phyloP scores from a whole-genome alignment of 83 land plant species.

The Picea engelmannii region DNA sequence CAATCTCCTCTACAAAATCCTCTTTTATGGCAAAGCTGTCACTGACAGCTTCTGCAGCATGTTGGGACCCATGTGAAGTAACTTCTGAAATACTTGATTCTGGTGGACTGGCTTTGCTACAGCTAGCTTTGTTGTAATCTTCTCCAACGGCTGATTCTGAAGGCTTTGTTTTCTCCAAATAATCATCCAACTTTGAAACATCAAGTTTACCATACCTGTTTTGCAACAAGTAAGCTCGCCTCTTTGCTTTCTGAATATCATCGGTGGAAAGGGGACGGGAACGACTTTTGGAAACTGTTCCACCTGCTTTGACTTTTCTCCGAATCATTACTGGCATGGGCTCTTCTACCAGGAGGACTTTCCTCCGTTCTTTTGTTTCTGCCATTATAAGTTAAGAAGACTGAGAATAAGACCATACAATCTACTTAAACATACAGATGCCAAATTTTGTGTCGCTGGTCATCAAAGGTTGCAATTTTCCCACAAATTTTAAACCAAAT shows the following conservation, averaged over 20 bases:
- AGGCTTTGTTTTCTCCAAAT: slow-evolving; percentile 2
- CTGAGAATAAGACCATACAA: background rate
- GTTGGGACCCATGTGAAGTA: background rate
- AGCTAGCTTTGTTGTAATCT: too few species aligned
- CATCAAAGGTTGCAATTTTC: too few species aligned
- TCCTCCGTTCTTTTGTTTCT: slow-evolving; percentile 64
- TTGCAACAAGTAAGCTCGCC: slow-evolving; percentile 62
- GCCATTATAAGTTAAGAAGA: slow-evolving; percentile 2
- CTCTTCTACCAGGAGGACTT: slow-evolving; percentile 76
- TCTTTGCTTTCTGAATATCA: slow-evolving; percentile 87
- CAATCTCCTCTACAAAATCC: background rate
- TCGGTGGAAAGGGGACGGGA: slow-evolving; percentile 82
- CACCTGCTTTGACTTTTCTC: slow-evolving; percentile 37
- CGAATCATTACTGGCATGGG: slow-evolving; percentile 33
- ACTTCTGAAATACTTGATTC: background rate
- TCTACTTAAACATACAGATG: too few species aligned
- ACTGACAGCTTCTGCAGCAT: background rate
- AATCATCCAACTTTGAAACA: background rate
- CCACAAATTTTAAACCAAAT: background rate
- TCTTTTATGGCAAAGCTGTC: background rate
- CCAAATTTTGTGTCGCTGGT: too few species aligned
- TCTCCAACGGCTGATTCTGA: background rate
- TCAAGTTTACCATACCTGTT: slow-evolving; percentile 32
- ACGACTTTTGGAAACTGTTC: slow-evolving; percentile 26
- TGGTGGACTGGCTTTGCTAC: background rate